Base-by-base conservation (phyloP, 2,329 filamentous ascomycete genomes). In the Penicillium sp. region DNA sequence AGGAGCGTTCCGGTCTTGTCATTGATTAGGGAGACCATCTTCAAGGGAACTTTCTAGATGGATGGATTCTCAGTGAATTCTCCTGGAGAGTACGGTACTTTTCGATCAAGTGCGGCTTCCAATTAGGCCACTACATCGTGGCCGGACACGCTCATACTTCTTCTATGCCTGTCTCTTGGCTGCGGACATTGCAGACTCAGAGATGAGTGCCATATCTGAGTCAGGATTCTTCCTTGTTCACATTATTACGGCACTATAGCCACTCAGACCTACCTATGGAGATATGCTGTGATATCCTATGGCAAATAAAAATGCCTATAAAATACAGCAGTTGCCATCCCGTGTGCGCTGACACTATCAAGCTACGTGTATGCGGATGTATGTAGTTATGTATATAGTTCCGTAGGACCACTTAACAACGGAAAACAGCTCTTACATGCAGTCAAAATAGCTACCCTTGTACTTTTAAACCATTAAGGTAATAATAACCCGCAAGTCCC, bases 81-180 rank as follows among this genome's bases (percentile, higher is more conserved):
- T 18, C 15, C 15, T 18, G 2, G 15, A 18, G 15, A 18, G 15
- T 18, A 18, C 15, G 15, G 15, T 18, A 18, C 15, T 18, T 80
- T 77, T 64, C 80, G 81, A 39, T 78, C 73, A 38, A 95, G 74
- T 12, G 88, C 88, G 45, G 79, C 81, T 69, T 91, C 86, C 15
- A 18, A 18, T 2, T 18, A 18, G 20, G 20, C 20, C 20, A 23
- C 20, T 23, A 23, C 15, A 18, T 18, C 15, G 15, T 18, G 15
- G 15, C 15, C 15, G 15, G 15, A 18, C 15, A 18, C 15, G 15
- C 15, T 18, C 15, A 18, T 18, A 18, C 15, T 18, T 18, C 15
- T 18, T 18, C 15, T 18, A 18, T 18, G 15, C 15, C 15, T 18
- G 15, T 18, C 15, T 18, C 15, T 18, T 18, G 15, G 15, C 15